Base-by-base conservation (phyloP, 1,139 yeast genomes). In the Yamadazyma blattariae region DNA sequence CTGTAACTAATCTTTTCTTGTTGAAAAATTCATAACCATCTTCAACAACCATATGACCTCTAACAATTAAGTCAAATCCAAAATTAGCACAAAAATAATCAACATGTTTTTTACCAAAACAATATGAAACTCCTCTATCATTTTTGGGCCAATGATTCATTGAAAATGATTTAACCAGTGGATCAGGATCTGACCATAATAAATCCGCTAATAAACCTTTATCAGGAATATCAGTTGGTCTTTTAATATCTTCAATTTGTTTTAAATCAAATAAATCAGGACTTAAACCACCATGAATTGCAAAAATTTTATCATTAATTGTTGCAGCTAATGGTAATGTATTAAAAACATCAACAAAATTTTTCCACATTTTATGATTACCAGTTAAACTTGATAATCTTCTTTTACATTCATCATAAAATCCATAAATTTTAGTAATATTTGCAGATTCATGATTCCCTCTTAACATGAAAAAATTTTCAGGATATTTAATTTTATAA, bases 31-130 rank as follows among this genome's bases (percentile, higher is more conserved):
- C 96, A 55, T 87, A 87, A 4, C 96, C 96, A 56, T 87, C 95
- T 59, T 87, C 95, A 30, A 87, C 96, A 32, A 87, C 96, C 95
- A 87, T 87, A 57, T 87, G 96, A 12, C 95, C 95, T 48, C 96
- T 67, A 22, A 84, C 89, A 45, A 87, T 74, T 48, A 87, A 64
- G 58, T 87, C 96, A 62, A 87, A 82, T 39, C 82, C 79, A 58
- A 86, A 85, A 33, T 71, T 71, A 15, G 73, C 59, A 48, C 87
- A 82, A 50, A 87, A 87, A 47, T 76, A 73, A 46, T 79, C 82
- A 8, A 87, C 89, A 39, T 84, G 85, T 38, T 75, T 75, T 44
- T 75, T 77, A 26, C 90, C 89, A 61, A 86, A 87, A 46, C 89
- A 77, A 52, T 80, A 87, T 1, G 92, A 82, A 5, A 87, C 95